phyloP scores from a whole-genome alignment of 1,284 basidiomycete species.

The Apiotrichum mycotoxinovorans region DNA sequence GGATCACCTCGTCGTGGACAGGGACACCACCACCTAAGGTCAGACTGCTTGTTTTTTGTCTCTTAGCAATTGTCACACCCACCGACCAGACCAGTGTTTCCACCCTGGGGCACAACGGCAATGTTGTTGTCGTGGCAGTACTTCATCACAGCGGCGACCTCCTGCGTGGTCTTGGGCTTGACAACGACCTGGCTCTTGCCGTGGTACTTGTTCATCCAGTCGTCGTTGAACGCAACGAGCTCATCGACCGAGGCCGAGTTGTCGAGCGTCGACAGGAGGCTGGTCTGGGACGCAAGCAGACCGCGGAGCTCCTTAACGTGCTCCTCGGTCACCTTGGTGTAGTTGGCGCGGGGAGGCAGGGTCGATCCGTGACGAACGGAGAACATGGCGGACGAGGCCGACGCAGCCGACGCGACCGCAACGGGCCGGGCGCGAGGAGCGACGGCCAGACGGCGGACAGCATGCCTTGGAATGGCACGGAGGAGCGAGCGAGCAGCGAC shows the following conservation, averaged over 20 bases:
- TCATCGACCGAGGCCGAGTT: slow-evolving; percentile 57
- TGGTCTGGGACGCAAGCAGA: slow-evolving; percentile 51
- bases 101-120: slow-evolving; percentile 92
- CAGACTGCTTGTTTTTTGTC: not conserved
- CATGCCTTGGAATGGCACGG: slow-evolving; percentile 9
- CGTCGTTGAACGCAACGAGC: slow-evolving; percentile 76
- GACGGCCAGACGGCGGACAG: slow-evolving; percentile 6
- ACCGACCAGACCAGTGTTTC: slow-evolving; percentile 92
- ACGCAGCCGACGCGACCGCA: too few relatives aligned
- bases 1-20: slow-evolving; percentile 79
- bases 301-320: slow-evolving; percentile 53
- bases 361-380: slow-evolving; percentile 36
- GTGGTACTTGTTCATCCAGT: slow-evolving; percentile 97
- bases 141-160: slow-evolving; percentile 82
- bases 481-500: slow-evolving; percentile 18
- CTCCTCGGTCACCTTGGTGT: slow-evolving; percentile 51
- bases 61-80: slow-evolving; percentile 27
- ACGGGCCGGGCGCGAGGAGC: slow-evolving; percentile 11
- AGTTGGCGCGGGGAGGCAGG: slow-evolving; percentile 45
- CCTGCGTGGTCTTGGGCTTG: slow-evolving; percentile 79
- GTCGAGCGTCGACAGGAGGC: slow-evolving; percentile 53
- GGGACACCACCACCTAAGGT: slow-evolving; percentile 83
- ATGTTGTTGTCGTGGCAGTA: slow-evolving; percentile 77
- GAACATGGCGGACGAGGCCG: not conserved
- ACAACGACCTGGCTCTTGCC: slow-evolving; percentile 80